Percentiles rank a stretch among this genome's conserved stretches.
phyloP scores from a whole-genome alignment of 139 green algal genomes.

The Yamagishiella unicocca region DNA sequence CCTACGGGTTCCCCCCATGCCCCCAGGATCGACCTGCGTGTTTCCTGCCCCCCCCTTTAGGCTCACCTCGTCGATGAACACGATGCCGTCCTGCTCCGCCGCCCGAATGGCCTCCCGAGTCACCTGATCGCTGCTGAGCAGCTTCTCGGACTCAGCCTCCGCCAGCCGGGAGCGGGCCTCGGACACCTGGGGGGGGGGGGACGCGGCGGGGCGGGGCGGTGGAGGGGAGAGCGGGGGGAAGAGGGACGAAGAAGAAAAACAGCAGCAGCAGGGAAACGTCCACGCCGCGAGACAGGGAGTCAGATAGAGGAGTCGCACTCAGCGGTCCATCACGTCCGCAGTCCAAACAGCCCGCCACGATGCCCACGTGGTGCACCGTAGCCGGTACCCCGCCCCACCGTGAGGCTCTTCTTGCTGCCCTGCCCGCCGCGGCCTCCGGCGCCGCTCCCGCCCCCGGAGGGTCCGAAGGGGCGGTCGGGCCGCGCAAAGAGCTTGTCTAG shows the following conservation, averaged over 20 bases:
- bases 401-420: slow-evolving; percentile 9
- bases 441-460: not conserved
- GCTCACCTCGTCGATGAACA: slow-evolving; percentile 95
- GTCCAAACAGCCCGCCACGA: too few species aligned
- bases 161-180: slow-evolving; percentile 87
- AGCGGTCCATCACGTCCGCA: too few species aligned
- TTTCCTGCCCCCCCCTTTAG: not conserved
- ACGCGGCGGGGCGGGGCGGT: not conserved
- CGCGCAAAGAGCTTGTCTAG: slow-evolving; percentile 33
- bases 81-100: slow-evolving; percentile 86
- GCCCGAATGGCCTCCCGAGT: slow-evolving; percentile 84
- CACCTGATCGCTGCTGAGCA: slow-evolving; percentile 77
- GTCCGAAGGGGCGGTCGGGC: not conserved
- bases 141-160: slow-evolving; percentile 77
- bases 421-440: not conserved
- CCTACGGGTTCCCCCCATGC: too few species aligned
- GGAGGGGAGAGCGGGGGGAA: not conserved
- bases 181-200: slow-evolving; percentile 38
- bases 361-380: too few species aligned
- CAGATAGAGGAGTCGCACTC: too few species aligned
- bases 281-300: not conserved
- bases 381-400: not conserved
- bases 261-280: not conserved
- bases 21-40: too few species aligned
- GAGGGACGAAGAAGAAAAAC: not conserved